Evolutionary conservation across 208 protist species (phyloP), one percentile per base, ranked within the genome.

Genomic region (Trypanosoma lewisi): DNA sequence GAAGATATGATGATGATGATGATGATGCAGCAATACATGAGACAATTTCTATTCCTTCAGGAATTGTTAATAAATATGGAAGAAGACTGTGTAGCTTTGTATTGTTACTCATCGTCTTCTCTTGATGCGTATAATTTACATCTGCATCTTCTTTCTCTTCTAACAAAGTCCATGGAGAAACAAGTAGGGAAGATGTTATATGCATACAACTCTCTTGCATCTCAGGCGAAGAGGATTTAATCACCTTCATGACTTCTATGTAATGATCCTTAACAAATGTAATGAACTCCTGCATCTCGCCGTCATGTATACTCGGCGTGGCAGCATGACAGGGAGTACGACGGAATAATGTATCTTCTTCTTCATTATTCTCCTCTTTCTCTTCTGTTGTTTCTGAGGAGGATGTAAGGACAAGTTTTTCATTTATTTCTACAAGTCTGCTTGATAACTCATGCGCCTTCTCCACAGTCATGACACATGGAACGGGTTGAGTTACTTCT

Each of bases 231-330:
- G 74, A 73, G 65, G 78, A 82, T 57, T 82, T 66, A 50, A 89
- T 66, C 37, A 87, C 66, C 14, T 62, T 51, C 34, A 60, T 64
- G 17, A 91, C 36, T 0, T 59, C 48, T 31, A 56, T 34, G 31
- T 65, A 59, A 39, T 88, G 70, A n/a, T 65, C 64, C 30, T 76
- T 63, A 33, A 91, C 12, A 39, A 82, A 72, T 19, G 51, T 17
- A 5, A 83, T 73, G 28, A 88, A 55, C 8, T 85, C 81, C n/a
- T 76, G 70, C 25, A 91, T 75, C 54, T 91, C 85, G 7, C 88
- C 85, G 7, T 72, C 62, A 60, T 49, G 80, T 27, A 72, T 62
- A 0, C 53, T 19, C 0, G 78, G 78, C 1, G 75, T 50, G 2
- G 65, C 21, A 16, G 56, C 60, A 25, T 21, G 44, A 21, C 27